Base-by-base conservation (phyloP, 2,329 filamentous ascomycete genomes). In the Penicillium hordei region DNA sequence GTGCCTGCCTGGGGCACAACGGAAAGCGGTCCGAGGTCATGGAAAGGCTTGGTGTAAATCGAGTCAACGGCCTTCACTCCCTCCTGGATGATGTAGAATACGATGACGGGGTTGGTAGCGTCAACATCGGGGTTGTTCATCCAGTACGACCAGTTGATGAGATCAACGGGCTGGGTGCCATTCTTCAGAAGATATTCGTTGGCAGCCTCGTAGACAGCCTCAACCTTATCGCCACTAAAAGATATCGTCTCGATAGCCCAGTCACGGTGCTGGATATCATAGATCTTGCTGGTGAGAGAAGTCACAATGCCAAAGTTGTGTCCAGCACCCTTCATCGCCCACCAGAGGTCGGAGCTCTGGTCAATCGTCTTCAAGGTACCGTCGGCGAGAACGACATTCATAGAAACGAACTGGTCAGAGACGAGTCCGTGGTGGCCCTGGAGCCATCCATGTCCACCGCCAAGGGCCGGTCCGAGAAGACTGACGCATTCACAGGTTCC, bases 251-350 rank as follows among this genome's bases (percentile, higher is more conserved):
- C 70, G 48, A 77, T 73, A 6, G 76, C 75, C 68, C 74, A 79
- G 49, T 69, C 58, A 9, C 38, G 57, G 59, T 63, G 71, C 68
- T 67, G 34, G 75, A 74, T 59, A 43, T 80, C 75, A 61, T 81
- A 82, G 49, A 83, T 76, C 65, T 80, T 79, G 19, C 73, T 72
- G 0, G 75, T 78, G 10, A 80, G 70, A 1, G 76, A 76, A 1
- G 80, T 83, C 17, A 85, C 79, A 52, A 86, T 78, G 40, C 83
- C 83, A 57, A 86, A 85, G 68, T 85, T 86, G 58, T 84, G 81
- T 1, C 83, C 83, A 2, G 83, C 83, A 5, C 83, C 83, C 48
- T 76, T 75, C 62, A 86, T 75, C 1, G 75, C 83, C 83, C 83
- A 86, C 67, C 76, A 86, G 9, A 86, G 75, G 36, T 86, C 82